A percentile compares a stretch with the other conserved stretches of the same genome.
Conservation (phyloP, 306 rosid species). For the Cercis canadensis region DNA sequence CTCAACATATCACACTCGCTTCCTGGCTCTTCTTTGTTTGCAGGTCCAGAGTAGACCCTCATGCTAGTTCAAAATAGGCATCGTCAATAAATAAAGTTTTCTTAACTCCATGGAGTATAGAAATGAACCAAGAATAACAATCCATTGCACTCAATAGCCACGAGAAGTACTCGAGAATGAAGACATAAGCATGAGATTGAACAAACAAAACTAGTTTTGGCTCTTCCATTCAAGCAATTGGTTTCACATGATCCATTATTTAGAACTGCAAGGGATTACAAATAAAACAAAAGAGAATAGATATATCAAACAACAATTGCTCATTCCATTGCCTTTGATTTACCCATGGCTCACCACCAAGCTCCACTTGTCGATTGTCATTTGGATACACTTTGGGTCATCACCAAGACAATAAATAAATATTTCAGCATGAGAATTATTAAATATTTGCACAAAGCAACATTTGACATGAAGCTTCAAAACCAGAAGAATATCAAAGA, state of each 20-base stretch:
- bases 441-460: background rate
- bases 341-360: constrained; percentile 91
- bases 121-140: constrained; percentile 32
- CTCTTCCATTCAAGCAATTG: no score
- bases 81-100: no score
- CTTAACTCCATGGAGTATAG: background rate
- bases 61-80: no score
- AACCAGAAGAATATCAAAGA: constrained; percentile 14
- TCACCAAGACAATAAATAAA: constrained; percentile 23
- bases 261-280: no score
- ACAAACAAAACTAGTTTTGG: constrained; percentile 15
- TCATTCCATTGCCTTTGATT: no score
- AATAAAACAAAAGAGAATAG: no score
- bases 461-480: constrained; percentile 6
- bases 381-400: constrained; percentile 89
- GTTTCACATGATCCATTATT: no score
- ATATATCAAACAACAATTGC: no score
- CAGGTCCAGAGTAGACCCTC: no score
- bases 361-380: constrained; percentile 89
- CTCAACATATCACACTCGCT: no score
- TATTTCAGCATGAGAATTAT: constrained; percentile 26
- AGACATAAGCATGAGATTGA: no score
- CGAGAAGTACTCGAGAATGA: background rate
- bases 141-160: constrained; percentile 23
- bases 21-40: no score